Conservation (phyloP, 2,329 filamentous ascomycete species). For the Fusarium solani-melongenae region DNA sequence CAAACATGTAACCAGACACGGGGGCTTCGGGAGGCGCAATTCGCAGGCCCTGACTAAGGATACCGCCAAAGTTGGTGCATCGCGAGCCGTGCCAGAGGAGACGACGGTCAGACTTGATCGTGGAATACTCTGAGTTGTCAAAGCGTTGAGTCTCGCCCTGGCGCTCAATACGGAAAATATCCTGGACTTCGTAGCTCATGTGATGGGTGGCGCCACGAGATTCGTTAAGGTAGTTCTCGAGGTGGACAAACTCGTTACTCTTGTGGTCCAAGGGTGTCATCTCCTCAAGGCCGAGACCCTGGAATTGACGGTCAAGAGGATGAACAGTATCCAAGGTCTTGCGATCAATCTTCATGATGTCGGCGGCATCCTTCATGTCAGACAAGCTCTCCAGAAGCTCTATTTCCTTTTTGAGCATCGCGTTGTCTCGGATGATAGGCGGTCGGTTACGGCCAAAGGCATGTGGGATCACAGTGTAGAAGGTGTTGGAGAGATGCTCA, state of each 20-base stretch:
- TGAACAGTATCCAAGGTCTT: conserved; percentile 66
- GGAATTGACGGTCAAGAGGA: conserved; percentile 77
- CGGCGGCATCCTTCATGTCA: conserved; percentile 85
- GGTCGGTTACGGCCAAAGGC: conserved; percentile 79
- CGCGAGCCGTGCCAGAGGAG: conserved; percentile 91
- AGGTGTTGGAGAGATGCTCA: conserved; percentile 78
- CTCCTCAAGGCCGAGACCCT: conserved; percentile 77
- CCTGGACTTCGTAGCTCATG: conserved; percentile 68
- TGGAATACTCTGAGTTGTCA: conserved; percentile 63
- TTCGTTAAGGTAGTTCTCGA: conserved; percentile 74
- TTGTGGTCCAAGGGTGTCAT: conserved; percentile 74
- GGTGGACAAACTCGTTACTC: conserved; percentile 71
- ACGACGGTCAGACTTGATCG: conserved; percentile 72
- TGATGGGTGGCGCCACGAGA: conserved; percentile 76
- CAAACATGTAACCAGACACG: conserved; percentile 86
- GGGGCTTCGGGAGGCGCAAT: conserved; percentile 90
- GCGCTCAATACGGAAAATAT: conserved; percentile 87
- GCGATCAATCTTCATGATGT: conserved; percentile 77
- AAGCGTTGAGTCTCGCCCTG: conserved; percentile 78
- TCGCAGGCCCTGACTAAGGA: conserved; percentile 87
- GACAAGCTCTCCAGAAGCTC: conserved; percentile 83
- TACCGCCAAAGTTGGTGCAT: conserved; percentile 86
- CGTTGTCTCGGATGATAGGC: conserved; percentile 69
- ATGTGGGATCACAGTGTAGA: conserved; percentile 86
- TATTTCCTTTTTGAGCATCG: conserved; percentile 77